A percentile compares a stretch with the other conserved stretches of the same genome.
Evolutionary conservation across 306 rosid genomes (phyloP).

Genomic region (Fragaria nilgerrensis): DNA sequence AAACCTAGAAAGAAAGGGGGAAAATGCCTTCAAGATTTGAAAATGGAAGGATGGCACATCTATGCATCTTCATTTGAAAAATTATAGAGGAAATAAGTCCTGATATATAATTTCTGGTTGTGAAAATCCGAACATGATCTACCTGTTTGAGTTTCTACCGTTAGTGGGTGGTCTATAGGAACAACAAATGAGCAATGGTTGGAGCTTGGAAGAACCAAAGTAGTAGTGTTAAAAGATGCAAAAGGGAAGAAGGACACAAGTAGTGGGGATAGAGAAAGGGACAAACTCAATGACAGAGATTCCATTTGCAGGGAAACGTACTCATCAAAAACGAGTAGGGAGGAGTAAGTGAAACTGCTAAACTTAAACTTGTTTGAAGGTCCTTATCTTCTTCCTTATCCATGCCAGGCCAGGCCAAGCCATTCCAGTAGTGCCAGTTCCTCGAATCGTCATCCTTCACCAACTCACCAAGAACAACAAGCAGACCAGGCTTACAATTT

Average conservation of each 20-base stretch:
- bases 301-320: constrained; percentile 19
- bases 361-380: not conserved
- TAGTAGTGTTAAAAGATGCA: constrained; percentile 17
- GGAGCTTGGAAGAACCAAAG: not conserved
- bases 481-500: not conserved
- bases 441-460: not conserved
- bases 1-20: too few relatives aligned
- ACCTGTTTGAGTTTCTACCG: not conserved
- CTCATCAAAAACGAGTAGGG: not conserved
- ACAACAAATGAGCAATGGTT: not conserved
- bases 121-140: not conserved
- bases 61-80: too few relatives aligned
- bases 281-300: constrained; percentile 30
- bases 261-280: constrained; percentile 16
- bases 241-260: constrained; percentile 15
- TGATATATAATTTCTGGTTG: not conserved
- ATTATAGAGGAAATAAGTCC: not conserved
- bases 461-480: not conserved
- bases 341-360: not conserved
- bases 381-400: not conserved
- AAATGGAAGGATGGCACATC: too few relatives aligned
- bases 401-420: not conserved
- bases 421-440: not conserved
- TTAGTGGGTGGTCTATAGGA: not conserved
- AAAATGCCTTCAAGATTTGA: too few relatives aligned